Base-by-base conservation (phyloP, 1,284 basidiomycete genomes). In the Waitea zeae region DNA sequence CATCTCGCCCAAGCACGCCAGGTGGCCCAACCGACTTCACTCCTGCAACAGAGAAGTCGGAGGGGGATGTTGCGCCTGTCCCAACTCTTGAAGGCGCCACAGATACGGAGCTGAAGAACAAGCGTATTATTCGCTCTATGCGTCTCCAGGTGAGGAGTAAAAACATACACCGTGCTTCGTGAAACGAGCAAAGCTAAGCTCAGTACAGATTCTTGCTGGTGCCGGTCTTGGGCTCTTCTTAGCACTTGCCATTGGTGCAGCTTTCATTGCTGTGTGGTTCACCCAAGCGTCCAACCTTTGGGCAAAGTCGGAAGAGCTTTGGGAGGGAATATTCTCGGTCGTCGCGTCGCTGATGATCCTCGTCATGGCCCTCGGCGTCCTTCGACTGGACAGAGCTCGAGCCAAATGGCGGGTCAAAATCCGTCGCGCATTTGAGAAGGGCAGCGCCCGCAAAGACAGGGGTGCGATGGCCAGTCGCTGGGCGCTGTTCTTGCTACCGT, bases 371-470 rank as follows among this genome's bases (percentile, higher is more conserved):
- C 37, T 58, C 36, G 50, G 49, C 37, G 70, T 71, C 57, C 61
- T 71, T 37, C 62, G 64, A 45, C 60, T 73, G 46, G 62, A 70
- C 46, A 61, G 65, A 43, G 80, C 88, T 9, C 83, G 87, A 50
- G 67, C 78, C 15, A 87, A 86, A 54, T 96, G 89, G 90, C 72
- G 84, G 41, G 57, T 86, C 48, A 93, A 92, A 61, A 71, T 96
- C 33, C 64, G 73, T 38, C 63, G 62, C 20, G 80, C 88, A 0
- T 92, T 93, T 54, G 67, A 74, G 26, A 62, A 59, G 62, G 50
- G 15, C 9, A 30, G 6, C 29, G 15, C 29, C 15, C 29, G 15
- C 3, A 58, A 59, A 36, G 64, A 68, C 34, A 48, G 56, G 2
- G 39, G 53, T 7, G 56, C 63, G 5, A 61, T 47, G 40, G 62